Evolutionary conservation across 164 flowering plant genomes (phyloP).

Genomic region (Akebia trifoliata): DNA sequence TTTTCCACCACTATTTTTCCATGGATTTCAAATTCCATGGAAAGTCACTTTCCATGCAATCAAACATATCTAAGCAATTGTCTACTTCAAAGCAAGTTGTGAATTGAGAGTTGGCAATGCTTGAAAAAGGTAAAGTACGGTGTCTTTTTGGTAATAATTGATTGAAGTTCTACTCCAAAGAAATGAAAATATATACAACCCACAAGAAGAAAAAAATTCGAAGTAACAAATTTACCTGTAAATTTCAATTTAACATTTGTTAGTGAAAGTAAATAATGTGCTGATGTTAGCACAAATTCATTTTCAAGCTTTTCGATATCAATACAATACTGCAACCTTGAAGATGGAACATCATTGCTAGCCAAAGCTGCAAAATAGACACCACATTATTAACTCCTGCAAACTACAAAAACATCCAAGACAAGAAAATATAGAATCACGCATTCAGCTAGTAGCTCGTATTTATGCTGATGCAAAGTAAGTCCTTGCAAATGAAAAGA

Average conservation of each 20-base stretch:
- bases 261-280: constrained; percentile 65
- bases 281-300: constrained; percentile 71
- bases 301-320: constrained; percentile 70
- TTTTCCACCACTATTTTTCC: too few relatives aligned
- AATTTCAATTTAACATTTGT: constrained; percentile 50
- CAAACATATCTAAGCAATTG: background rate
- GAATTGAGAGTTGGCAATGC: background rate
- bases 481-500: background rate
- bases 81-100: background rate
- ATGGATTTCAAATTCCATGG: too few relatives aligned
- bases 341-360: constrained; percentile 31
- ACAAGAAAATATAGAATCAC: background rate
- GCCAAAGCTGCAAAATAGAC: constrained; percentile 28
- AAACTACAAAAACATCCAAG: background rate
- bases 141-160: too few relatives aligned
- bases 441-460: background rate
- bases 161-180: too few relatives aligned
- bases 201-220: background rate
- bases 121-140: background rate
- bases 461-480: background rate
- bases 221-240: constrained; percentile 37
- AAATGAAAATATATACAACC: too few relatives aligned
- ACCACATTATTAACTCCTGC: background rate
- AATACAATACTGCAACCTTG: constrained; percentile 30
- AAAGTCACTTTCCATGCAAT: too few relatives aligned